These are phyloP conservation scores for Naganishia randhawae DNA, from an alignment of 768 basidiomycete species.

Conservation along the genomic window DNA sequence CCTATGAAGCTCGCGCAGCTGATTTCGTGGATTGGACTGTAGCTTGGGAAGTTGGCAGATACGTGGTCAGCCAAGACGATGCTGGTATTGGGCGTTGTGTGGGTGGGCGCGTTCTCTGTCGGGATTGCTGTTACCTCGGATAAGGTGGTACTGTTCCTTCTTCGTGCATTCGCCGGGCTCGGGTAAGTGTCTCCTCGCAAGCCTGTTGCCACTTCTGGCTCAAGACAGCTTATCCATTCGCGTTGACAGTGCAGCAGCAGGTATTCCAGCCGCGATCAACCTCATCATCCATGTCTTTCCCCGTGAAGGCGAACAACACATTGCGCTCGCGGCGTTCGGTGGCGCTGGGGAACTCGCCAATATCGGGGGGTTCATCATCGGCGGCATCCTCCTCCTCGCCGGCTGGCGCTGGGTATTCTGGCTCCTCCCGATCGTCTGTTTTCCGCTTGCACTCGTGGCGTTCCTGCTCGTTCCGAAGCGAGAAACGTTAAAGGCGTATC, in stretches of 20 bases:
- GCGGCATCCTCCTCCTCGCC: constrained; percentile 31
- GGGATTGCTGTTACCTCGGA: constrained; percentile 21
- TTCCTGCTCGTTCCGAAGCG: constrained; percentile 28
- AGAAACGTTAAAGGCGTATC: constrained; percentile 23
- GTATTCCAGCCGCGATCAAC: constrained; percentile 33
- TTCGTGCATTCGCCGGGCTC: constrained; percentile 24
- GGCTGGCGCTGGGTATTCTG: constrained; percentile 32
- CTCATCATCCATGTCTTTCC: constrained; percentile 33
- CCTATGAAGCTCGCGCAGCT: no score
- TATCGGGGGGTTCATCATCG: constrained; percentile 34
- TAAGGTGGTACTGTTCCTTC: constrained; percentile 23
- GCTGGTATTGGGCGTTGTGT: constrained; percentile 19
- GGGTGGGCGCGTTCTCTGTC: constrained; percentile 25
- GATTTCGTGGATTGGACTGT: neutral
- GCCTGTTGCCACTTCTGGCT: neutral
- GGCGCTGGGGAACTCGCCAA: constrained; percentile 32
- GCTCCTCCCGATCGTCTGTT: constrained; percentile 28
- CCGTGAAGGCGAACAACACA: constrained; percentile 26
- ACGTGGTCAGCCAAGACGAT: constrained; percentile 23
- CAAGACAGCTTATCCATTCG: neutral
- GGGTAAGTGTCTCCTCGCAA: neutral
- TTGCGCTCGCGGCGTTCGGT: constrained; percentile 26
- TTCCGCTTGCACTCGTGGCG: constrained; percentile 27
- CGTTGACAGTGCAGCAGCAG: constrained; percentile 27
- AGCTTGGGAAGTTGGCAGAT: constrained; percentile 25